phyloP scores from a whole-genome alignment of 139 green algal species.

The Chlamydomonas sphaeroides region DNA sequence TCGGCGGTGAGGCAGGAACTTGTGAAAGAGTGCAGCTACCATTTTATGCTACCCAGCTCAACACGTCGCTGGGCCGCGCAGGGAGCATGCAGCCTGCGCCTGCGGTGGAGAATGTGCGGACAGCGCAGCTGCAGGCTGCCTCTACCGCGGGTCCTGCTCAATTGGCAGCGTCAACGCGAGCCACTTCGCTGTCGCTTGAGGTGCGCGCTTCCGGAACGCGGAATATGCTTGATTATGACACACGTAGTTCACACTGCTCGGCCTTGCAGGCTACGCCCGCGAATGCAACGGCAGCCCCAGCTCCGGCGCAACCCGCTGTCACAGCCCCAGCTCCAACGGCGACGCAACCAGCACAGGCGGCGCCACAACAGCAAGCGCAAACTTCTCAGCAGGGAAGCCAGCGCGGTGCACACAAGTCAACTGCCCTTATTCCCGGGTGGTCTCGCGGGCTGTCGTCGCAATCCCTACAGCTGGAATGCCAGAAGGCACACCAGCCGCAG shows the following conservation, averaged over 20 bases:
- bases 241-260: not conserved
- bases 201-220: not conserved
- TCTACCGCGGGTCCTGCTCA: not conserved
- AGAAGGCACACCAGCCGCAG: slow-evolving; percentile 58
- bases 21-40: no score
- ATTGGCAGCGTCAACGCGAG: slow-evolving; percentile 22
- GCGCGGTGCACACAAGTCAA: slow-evolving; percentile 54
- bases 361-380: not conserved
- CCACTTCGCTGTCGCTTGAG: slow-evolving; percentile 7
- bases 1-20: slow-evolving; percentile 8
- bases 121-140: not conserved
- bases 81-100: slow-evolving; percentile 8
- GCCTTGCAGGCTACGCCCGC: not conserved
- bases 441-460: slow-evolving; percentile 59
- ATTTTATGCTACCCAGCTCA: no score
- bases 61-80: not conserved
- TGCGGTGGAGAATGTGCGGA: not conserved
- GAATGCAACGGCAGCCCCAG: not conserved
- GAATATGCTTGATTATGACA: not conserved
- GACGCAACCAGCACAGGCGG: not conserved
- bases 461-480: slow-evolving; percentile 63
- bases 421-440: slow-evolving; percentile 68
- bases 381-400: not conserved
- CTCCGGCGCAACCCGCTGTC: not conserved
- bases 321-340: not conserved